A percentile compares a stretch with the other conserved stretches of the same genome.
Evolutionary conservation across 1,284 basidiomycete genomes (phyloP).

Genomic region (Hypsizygus ulmarius): DNA sequence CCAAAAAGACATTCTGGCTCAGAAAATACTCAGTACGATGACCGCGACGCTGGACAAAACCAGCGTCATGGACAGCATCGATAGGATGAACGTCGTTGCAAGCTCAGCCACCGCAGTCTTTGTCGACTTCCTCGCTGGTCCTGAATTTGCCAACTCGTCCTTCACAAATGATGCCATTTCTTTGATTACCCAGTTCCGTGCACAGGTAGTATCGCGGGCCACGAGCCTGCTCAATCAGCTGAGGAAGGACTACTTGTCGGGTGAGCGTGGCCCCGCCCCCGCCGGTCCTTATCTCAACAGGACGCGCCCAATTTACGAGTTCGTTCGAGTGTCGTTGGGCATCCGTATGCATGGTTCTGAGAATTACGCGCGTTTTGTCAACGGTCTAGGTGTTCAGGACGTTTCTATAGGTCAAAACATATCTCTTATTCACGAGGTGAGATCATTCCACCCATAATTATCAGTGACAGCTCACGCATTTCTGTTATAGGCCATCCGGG

Average conservation of each 20-base stretch:
- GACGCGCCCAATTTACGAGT: conserved; percentile 69
- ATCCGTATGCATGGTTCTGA: conserved; percentile 74
- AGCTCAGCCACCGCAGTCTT: conserved; percentile 56
- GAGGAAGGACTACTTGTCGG: conserved; percentile 52
- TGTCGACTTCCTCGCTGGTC: conserved; percentile 50
- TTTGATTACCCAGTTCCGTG: conserved; percentile 51
- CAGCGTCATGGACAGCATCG: conserved; percentile 68
- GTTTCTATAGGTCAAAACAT: conserved; percentile 67
- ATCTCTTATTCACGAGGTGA: conserved; percentile 65
- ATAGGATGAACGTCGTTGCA: conserved; percentile 64
- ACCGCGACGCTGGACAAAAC: conserved; percentile 59
- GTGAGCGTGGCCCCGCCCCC: conserved; percentile 52
- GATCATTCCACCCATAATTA: conserved; percentile 13
- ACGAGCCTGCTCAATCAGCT: conserved; percentile 47
- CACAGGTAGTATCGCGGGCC: conserved; percentile 44
- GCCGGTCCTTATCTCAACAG: conserved; percentile 61
- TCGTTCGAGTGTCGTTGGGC: conserved; percentile 61
- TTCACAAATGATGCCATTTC: conserved; percentile 28
- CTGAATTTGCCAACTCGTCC: conserved; percentile 20
- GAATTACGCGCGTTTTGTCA: conserved; percentile 55
- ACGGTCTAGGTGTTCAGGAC: conserved; percentile 57
- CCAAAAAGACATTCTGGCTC: conserved; percentile 31
- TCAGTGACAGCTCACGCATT: neutral
- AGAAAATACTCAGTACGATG: conserved; percentile 39
- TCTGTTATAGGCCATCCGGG: conserved; percentile 44